phyloP scores from a whole-genome alignment of 257 asterid genomes.

The Nicotiana undulata region DNA sequence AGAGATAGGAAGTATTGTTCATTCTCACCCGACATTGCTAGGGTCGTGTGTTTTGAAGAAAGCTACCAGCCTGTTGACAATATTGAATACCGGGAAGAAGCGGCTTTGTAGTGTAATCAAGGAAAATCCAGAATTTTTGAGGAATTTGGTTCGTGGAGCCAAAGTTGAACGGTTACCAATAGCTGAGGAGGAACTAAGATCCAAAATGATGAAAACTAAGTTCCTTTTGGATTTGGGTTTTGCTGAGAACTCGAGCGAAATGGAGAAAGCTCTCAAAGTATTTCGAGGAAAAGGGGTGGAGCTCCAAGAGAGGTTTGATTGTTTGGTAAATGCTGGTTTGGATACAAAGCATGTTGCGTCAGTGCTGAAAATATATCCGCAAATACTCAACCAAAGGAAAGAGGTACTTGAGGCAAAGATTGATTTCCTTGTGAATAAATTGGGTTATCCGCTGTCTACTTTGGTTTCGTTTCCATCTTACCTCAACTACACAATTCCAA shows the following conservation, averaged over 20 bases:
- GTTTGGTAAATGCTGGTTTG: conserved; percentile 45
- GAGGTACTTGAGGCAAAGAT: conserved; percentile 42
- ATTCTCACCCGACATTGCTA: conserved; percentile 31
- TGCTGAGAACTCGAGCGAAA: conserved; percentile 45
- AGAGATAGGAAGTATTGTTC: conserved; percentile 36
- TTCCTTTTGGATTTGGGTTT: conserved; percentile 58
- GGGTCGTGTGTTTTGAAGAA: conserved; percentile 55
- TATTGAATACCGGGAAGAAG: conserved; percentile 33
- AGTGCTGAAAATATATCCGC: conserved; percentile 46
- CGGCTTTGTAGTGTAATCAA: conserved; percentile 41
- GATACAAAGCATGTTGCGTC: conserved; percentile 31
- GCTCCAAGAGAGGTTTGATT: conserved; percentile 65
- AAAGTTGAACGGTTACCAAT: conserved; percentile 25
- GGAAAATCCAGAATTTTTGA: conserved; percentile 45
- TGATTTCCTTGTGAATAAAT: conserved; percentile 31
- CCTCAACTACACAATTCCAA: conserved; percentile 34
- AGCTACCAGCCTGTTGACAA: conserved; percentile 21
- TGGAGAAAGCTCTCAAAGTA: conserved; percentile 44
- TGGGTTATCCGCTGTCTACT: conserved; percentile 44
- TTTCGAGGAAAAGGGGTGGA: conserved; percentile 55
- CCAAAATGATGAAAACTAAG: conserved; percentile 31
- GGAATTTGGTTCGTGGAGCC: conserved; percentile 42
- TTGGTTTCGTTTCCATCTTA: conserved; percentile 37
- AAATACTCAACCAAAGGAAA: conserved; percentile 52
- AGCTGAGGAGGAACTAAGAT: conserved; percentile 21